These are phyloP conservation scores for Rhizoclosmatium globosum DNA, from an alignment of 192 early-diverging fungal species.

Conservation along the genomic window DNA sequence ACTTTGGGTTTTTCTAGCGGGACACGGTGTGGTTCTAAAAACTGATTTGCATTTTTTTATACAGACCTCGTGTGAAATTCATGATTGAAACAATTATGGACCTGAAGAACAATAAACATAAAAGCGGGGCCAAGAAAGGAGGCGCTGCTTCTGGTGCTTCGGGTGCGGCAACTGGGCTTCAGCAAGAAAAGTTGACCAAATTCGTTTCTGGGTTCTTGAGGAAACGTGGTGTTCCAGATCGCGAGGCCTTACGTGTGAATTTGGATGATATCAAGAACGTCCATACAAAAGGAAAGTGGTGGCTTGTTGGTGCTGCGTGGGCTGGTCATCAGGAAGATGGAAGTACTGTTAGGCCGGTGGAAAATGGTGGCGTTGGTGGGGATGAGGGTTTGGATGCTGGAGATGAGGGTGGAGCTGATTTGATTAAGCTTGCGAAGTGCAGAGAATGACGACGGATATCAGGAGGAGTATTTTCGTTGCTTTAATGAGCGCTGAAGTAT, in stretches of 20 bases:
- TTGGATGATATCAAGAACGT: slow-evolving; percentile 85
- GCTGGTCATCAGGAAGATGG: slow-evolving; percentile 71
- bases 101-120: slow-evolving; percentile 87
- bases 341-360: slow-evolving; percentile 12
- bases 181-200: slow-evolving; percentile 60
- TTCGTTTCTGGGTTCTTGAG: slow-evolving; percentile 31
- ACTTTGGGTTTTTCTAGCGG: neutral
- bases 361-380: neutral
- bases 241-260: slow-evolving; percentile 72
- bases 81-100: slow-evolving; percentile 95
- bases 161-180: slow-evolving; percentile 30
- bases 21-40: neutral
- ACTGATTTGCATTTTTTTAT: neutral
- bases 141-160: slow-evolving; percentile 5
- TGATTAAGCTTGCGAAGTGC: slow-evolving; percentile 81
- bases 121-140: slow-evolving; percentile 49
- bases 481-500: slow-evolving; percentile 87
- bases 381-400: slow-evolving; percentile 12
- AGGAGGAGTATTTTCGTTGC: slow-evolving; percentile 91
- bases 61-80: slow-evolving; percentile 77
- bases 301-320: slow-evolving; percentile 97
- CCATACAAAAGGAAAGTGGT: slow-evolving; percentile 95
- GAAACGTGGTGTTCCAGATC: slow-evolving; percentile 20
- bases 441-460: slow-evolving; percentile 98
- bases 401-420: slow-evolving; percentile 48